Evolutionary conservation across 1,284 basidiomycete genomes (phyloP).

Genomic region (Leccinum proximum): DNA sequence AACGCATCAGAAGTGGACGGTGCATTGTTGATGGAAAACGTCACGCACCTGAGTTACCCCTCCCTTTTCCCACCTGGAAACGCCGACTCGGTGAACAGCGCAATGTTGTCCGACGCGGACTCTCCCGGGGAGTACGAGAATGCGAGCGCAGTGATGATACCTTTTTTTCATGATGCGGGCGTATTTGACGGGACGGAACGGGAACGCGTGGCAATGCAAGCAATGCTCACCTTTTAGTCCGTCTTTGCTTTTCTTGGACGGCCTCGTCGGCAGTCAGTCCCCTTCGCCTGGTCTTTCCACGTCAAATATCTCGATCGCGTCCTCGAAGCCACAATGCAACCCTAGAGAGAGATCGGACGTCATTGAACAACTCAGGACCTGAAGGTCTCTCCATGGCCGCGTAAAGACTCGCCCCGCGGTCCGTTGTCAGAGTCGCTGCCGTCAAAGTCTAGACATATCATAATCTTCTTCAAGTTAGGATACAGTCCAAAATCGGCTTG

Average conservation of each 20-base stretch:
- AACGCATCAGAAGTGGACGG: not conserved
- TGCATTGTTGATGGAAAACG: too few relatives aligned
- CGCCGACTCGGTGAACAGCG: constrained; percentile 66
- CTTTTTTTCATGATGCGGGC: constrained; percentile 36
- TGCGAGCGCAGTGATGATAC: constrained; percentile 80
- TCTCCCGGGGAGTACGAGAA: constrained; percentile 64
- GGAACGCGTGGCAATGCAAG: not conserved
- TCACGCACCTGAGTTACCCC: constrained; percentile 57
- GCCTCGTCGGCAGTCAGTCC: constrained; percentile 69
- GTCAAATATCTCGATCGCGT: constrained; percentile 89
- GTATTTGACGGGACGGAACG: not conserved
- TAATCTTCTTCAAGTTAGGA: too few relatives aligned
- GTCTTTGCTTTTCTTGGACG: constrained; percentile 75
- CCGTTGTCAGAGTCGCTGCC: too few relatives aligned
- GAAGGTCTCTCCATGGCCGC: too few relatives aligned
- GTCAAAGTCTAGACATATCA: too few relatives aligned
- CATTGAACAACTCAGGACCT: not conserved
- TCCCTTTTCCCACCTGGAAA: constrained; percentile 24
- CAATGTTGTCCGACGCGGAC: constrained; percentile 58
- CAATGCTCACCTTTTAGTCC: constrained; percentile 72
- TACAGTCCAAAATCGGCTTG: too few relatives aligned
- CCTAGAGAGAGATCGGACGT: constrained; percentile 36
- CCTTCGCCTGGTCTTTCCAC: constrained; percentile 71
- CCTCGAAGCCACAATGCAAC: constrained; percentile 88
- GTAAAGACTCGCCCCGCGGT: too few relatives aligned